Percentiles rank a stretch among this genome's conserved stretches.
phyloP scores from a whole-genome alignment of 768 basidiomycete genomes.

The Sutorius australiensis region DNA sequence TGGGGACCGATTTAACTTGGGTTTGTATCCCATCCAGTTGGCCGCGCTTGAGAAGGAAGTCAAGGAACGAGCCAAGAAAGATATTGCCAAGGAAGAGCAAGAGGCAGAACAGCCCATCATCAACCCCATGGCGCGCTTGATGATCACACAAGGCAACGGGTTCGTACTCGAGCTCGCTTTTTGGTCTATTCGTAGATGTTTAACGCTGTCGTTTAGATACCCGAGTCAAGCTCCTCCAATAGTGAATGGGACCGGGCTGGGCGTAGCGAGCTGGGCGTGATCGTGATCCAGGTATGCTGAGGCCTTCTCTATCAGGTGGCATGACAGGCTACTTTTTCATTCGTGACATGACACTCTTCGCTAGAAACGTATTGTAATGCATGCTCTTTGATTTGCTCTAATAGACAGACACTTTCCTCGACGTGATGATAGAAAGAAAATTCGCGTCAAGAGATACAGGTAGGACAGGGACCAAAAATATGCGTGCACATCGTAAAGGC shows the following conservation, averaged over 20 bases:
- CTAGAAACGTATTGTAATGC: constrained; percentile 27
- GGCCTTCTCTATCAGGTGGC: constrained; percentile 28
- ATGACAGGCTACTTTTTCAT: constrained; percentile 62
- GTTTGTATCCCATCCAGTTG: constrained; percentile 47
- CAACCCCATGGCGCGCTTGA: constrained; percentile 66
- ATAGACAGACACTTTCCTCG: constrained; percentile 15
- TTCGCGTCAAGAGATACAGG: constrained; percentile 13
- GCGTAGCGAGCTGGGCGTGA: constrained; percentile 30
- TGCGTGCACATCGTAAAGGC: background rate
- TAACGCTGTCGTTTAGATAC: constrained; percentile 40
- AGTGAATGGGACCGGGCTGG: constrained; percentile 50
- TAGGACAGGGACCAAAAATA: background rate
- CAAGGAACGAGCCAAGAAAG: constrained; percentile 81
- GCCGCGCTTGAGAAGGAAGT: constrained; percentile 84
- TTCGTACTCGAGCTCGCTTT: constrained; percentile 19
- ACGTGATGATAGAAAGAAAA: background rate
- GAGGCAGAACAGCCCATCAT: constrained; percentile 87
- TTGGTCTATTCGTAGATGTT: background rate
- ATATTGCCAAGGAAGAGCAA: constrained; percentile 82
- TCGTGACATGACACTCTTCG: constrained; percentile 1
- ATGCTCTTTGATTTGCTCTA: constrained; percentile 23
- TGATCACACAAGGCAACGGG: constrained; percentile 76
- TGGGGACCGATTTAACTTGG: constrained; percentile 4
- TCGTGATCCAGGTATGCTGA: constrained; percentile 56
- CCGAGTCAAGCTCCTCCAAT: constrained; percentile 59